Evolutionary conservation across 352 stramenopile genomes (phyloP).

Genomic region (Globisporangium cylindrosporum): DNA sequence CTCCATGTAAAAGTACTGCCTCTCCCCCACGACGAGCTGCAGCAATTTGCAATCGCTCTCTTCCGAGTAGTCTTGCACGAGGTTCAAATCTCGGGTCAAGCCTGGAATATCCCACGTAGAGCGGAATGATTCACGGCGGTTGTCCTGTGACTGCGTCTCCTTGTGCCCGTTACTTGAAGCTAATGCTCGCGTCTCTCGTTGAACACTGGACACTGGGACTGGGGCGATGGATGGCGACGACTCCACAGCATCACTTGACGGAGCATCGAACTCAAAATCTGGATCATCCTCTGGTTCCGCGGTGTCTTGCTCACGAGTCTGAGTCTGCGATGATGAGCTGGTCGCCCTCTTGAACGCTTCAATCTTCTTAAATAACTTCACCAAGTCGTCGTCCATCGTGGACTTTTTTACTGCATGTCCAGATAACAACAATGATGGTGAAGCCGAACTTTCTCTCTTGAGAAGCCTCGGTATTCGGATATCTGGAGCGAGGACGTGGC

Average conservation of each 20-base stretch:
- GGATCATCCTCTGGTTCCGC: neutral
- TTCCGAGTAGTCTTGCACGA: slow-evolving; percentile 74
- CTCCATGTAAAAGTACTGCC: slow-evolving; percentile 81
- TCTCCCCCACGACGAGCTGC: slow-evolving; percentile 53
- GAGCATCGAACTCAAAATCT: neutral
- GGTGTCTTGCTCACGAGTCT: neutral
- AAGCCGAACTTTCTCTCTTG: slow-evolving; percentile 6
- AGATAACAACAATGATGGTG: neutral
- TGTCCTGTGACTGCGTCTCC: neutral
- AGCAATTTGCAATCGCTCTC: slow-evolving; percentile 67
- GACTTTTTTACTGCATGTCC: neutral
- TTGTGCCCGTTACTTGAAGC: neutral
- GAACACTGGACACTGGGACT: neutral
- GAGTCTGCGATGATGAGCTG: slow-evolving; percentile 15
- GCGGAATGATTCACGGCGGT: slow-evolving; percentile 43
- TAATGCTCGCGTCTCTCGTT: neutral
- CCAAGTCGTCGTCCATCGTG: slow-evolving; percentile 21
- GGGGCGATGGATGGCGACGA: neutral
- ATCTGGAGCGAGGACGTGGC: slow-evolving; percentile 14
- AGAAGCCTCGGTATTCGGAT: slow-evolving; percentile 15
- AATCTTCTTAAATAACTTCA: slow-evolving; percentile 29
- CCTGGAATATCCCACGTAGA: slow-evolving; percentile 60
- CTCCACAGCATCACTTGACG: neutral
- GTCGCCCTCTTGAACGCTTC: slow-evolving; percentile 36
- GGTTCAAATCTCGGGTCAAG: slow-evolving; percentile 59